Base-by-base conservation (phyloP, 371 early-diverging fungal genomes). In the Catenaria anguillulae region DNA sequence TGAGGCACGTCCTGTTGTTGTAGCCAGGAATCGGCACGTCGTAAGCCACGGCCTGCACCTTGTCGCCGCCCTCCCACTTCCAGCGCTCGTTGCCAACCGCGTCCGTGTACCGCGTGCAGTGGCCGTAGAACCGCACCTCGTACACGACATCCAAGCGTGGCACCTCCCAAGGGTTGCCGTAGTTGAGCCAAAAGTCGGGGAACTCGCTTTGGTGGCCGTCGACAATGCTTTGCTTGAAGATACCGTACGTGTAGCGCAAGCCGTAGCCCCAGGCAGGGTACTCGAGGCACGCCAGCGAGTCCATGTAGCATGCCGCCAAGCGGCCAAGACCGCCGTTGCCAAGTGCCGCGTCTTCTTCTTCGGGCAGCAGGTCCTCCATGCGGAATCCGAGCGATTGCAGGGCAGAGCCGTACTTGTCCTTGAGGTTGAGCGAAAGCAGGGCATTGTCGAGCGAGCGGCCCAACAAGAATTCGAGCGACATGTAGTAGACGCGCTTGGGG, bases 401-500 rank as follows among this genome's bases (percentile, higher is more conserved):
- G 60, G 84, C 81, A 60, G 75, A 62, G 43, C 74, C 69, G 70
- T 85, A 93, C 55, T 70, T 69, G 26, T 78, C 77, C 71, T 91
- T 89, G 52, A 90, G 70, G 43, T 75, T 76, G 64, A 92, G 75
- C 62, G 87, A 86, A 60, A 90, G 78, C 61, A 93, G 75, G 29
- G 93, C 91, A 67, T 91, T 91, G 77, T 93, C 93, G 63, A 93
- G 80, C n/a, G 93, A 88, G 55, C 93, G 83, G 40, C 93, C 93
- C 56, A 93, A 73, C 64, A 93, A 75, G 72, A 93, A 93, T 76
- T 93, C 93, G 70, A 93, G 79, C 42, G 93, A 93, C 67, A 93
- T 73, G 74, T 93, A 93, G 76, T 92, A 91, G 40, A 92, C 85
- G 50, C 91, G 84, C 77, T 93, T 93, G 55, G 87, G 87, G 63